phyloP scores from a whole-genome alignment of 2,329 filamentous ascomycete species.

The Ceratocystis papillata region DNA sequence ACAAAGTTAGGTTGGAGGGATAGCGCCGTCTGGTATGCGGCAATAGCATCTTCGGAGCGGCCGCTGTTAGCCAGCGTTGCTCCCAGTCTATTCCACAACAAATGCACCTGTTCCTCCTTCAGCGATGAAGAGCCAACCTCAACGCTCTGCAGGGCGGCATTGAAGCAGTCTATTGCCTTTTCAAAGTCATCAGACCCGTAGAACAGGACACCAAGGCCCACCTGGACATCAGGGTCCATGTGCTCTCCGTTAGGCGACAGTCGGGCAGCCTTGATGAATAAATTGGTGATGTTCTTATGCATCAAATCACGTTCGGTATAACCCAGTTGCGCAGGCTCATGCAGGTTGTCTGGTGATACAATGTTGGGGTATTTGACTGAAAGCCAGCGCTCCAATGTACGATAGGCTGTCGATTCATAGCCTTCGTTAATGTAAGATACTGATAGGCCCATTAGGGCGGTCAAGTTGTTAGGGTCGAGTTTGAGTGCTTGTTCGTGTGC shows the following conservation, averaged over 20 bases:
- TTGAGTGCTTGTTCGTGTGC: slow-evolving; percentile 85
- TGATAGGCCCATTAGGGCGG: slow-evolving; percentile 86
- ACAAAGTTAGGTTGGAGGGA: slow-evolving; percentile 92
- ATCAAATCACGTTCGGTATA: slow-evolving; percentile 87
- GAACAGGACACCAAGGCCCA: slow-evolving; percentile 90
- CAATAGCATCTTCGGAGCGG: slow-evolving; percentile 88
- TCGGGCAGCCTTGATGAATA: slow-evolving; percentile 87
- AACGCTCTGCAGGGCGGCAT: slow-evolving; percentile 73
- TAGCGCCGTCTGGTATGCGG: slow-evolving; percentile 87
- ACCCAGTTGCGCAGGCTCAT: slow-evolving; percentile 69
- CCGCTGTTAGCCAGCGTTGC: slow-evolving; percentile 93
- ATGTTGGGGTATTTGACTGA: slow-evolving; percentile 87
- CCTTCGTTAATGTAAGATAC: slow-evolving; percentile 98
- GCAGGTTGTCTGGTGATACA: slow-evolving; percentile 59
- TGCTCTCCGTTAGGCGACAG: slow-evolving; percentile 83
- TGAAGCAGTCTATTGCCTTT: slow-evolving; percentile 98
- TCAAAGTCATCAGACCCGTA: slow-evolving; percentile 97
- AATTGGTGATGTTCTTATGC: slow-evolving; percentile 78
- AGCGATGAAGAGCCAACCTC: slow-evolving; percentile 69
- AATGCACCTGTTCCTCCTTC: slow-evolving; percentile 73
- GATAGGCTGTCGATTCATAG: slow-evolving; percentile 93
- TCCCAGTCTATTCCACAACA: slow-evolving; percentile 94
- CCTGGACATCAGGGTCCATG: slow-evolving; percentile 98
- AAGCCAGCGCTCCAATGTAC: slow-evolving; percentile 91
- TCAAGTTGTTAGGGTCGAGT: slow-evolving; percentile 73